Evolutionary conservation across 176 grass and related monocot species (phyloP).

Genomic region (Otatea glauca): DNA sequence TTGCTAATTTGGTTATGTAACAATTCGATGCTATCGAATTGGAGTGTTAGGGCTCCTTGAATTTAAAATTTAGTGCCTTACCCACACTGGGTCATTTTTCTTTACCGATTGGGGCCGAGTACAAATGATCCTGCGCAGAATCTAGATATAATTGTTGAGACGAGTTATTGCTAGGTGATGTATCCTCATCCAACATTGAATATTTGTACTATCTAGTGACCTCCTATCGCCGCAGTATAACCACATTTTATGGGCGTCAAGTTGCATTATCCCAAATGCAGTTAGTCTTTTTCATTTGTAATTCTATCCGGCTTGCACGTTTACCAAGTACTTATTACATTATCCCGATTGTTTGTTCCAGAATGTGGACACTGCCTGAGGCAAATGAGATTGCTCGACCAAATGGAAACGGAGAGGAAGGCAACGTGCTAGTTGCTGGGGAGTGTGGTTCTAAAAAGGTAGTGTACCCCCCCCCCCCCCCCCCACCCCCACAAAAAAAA

Average conservation of each 20-base stretch:
- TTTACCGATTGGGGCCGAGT: not conserved
- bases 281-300: not conserved
- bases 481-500: no score
- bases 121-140: constrained; percentile 3
- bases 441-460: constrained; percentile 77
- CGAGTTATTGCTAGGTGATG: constrained; percentile 13
- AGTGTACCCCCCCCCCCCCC: not conserved
- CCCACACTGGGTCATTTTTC: not conserved
- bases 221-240: not conserved
- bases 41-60: not conserved
- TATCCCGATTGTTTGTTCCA: constrained; percentile 37
- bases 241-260: not conserved
- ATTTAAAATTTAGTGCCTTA: constrained; percentile 16
- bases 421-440: constrained; percentile 41
- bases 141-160: constrained; percentile 19
- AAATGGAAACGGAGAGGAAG: constrained; percentile 45
- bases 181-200: constrained; percentile 1
- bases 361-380: constrained; percentile 90
- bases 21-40: not conserved
- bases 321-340: constrained; percentile 18
- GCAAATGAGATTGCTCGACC: constrained; percentile 61
- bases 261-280: constrained; percentile 3
- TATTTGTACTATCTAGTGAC: constrained; percentile 24
- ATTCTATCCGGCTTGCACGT: not conserved
- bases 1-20: not conserved